Percentiles rank a stretch among this genome's conserved stretches.
phyloP scores from a whole-genome alignment of 2,329 filamentous ascomycete species.

The Cordyceps tenuipes region DNA sequence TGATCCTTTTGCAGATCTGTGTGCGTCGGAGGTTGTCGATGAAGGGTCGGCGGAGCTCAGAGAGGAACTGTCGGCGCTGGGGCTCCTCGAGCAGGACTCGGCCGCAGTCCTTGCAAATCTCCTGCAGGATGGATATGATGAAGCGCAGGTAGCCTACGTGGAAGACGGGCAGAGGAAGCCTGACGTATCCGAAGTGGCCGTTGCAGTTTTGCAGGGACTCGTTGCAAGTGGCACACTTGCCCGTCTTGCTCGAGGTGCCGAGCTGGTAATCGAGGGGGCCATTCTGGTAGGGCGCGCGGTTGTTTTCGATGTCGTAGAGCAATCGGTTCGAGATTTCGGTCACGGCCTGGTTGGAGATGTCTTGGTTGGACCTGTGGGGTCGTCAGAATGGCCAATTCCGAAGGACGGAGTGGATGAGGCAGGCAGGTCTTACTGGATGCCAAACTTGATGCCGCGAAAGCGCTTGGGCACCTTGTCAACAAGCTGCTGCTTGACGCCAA shows the following conservation, averaged over 20 bases:
- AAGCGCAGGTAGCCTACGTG: constrained; percentile 95
- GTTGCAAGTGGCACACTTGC: constrained; percentile 73
- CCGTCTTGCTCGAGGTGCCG: constrained; percentile 79
- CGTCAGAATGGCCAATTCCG: not conserved
- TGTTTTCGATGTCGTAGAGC: constrained; percentile 82
- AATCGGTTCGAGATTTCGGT: constrained; percentile 90
- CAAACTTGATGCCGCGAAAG: constrained; percentile 90
- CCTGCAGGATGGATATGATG: constrained; percentile 83
- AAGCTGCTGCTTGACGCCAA: constrained; percentile 74
- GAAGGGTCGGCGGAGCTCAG: constrained; percentile 67
- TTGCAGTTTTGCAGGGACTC: constrained; percentile 76
- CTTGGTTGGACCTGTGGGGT: constrained; percentile 65
- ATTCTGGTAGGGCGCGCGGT: constrained; percentile 66
- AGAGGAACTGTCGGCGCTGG: constrained; percentile 70
- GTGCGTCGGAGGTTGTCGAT: constrained; percentile 80
- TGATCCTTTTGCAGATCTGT: constrained; percentile 80
- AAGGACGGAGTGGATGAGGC: not conserved
- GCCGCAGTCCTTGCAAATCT: constrained; percentile 92
- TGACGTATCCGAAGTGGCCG: constrained; percentile 91
- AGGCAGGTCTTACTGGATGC: constrained; percentile 52
- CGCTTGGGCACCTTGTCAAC: constrained; percentile 82
- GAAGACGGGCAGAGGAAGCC: constrained; percentile 83
- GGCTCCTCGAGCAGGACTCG: constrained; percentile 72
- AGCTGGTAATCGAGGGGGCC: constrained; percentile 83
- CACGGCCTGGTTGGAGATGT: constrained; percentile 92